Evolutionary conservation across 257 asterid species (phyloP), one percentile per base, ranked within the genome.

Genomic region (Verbena officinalis): DNA sequence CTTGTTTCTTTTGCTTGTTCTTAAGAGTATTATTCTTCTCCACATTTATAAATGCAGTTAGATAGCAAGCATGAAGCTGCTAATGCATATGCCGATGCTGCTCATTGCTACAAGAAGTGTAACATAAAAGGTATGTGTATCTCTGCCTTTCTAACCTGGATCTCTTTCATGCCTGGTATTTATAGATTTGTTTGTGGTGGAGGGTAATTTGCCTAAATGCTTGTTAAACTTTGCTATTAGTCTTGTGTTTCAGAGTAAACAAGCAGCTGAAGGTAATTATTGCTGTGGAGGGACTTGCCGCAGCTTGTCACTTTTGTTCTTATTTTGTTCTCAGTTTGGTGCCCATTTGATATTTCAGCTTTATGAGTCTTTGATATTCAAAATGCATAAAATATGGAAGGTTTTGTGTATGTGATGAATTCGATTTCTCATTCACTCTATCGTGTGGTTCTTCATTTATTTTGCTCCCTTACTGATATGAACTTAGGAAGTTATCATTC

Each of bases 61-160:
- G 97, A 93, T 61, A 93, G 97, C 91, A 93, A 84, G 79, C 95
- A 93, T 73, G 99, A 93, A 80, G 99, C 99, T 67, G 99, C 97
- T 36, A 84, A 77, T 80, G 81, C 97, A 22, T 93, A 72, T 72
- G 97, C 96, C 53, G 95, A 87, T 86, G 99, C 97, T 61, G 99
- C 88, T 64, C 97, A 87, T 75, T 86, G 92, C 81, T 90, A 93
- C 75, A 90, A 93, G 75, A 93, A 87, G 81, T 54, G 80, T 64
- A 84, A 88, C 67, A 60, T 58, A 5, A 86, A 68, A 80, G 96
- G 99, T 87, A 62, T 67, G 78, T 31, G 61, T 59, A 6, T 8
- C 5, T 34, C 13, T 55, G 39, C 1, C 21, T 36, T 36, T 56
- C 39, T 9, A 30, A 39, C 22, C 19, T 50, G 17, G 67, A 50